phyloP scores from a whole-genome alignment of 257 asterid species.

The Thymus mandschuricus region DNA sequence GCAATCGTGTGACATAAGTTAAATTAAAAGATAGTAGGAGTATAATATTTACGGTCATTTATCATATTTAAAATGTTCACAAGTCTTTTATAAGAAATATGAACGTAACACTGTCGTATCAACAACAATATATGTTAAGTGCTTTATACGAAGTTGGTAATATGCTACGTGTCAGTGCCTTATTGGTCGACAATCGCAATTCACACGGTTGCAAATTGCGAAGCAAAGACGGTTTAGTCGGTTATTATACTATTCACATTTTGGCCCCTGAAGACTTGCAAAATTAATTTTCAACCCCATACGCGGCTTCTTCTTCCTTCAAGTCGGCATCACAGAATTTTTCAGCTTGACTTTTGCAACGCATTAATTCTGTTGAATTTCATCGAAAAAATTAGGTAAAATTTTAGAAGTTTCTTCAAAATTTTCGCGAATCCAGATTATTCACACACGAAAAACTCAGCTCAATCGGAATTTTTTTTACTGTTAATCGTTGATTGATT shows the following conservation, averaged over 20 bases:
- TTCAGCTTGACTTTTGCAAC: constrained; percentile 23
- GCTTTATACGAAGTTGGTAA: no score
- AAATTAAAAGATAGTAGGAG: no score
- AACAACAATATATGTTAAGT: no score
- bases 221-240: not conserved
- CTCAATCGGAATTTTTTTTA: constrained; percentile 1
- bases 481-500: constrained; percentile 14
- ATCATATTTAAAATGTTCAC: no score
- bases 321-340: not conserved
- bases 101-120: no score
- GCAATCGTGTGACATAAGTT: no score
- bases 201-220: no score
- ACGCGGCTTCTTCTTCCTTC: not conserved
- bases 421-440: constrained; percentile 19
- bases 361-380: constrained; percentile 1
- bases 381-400: not conserved
- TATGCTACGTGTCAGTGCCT: no score
- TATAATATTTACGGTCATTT: no score
- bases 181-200: no score
- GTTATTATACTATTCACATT: constrained; percentile 16
- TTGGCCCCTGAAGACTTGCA: constrained; percentile 18
- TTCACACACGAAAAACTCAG: not conserved
- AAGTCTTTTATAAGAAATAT: no score
- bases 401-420: no score
- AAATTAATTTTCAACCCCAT: not conserved